phyloP scores from a whole-genome alignment of 345 rosid genomes.

The Theobroma cacao region DNA sequence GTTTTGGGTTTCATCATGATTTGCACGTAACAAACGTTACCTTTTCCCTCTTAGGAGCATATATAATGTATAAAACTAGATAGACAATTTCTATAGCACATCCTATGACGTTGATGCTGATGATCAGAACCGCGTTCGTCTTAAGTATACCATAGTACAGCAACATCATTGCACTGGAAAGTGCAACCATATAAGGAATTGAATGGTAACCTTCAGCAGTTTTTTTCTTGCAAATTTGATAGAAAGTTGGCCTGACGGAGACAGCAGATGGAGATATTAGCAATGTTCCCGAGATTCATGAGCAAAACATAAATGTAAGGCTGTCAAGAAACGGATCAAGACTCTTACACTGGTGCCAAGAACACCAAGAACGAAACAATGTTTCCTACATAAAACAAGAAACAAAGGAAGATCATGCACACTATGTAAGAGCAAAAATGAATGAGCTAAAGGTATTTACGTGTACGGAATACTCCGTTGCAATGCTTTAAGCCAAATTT shows the following conservation, averaged over 20 bases:
- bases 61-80: constrained; percentile 44
- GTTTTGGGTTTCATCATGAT: not conserved
- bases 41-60: constrained; percentile 60
- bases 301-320: not conserved
- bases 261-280: not conserved
- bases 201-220: constrained; percentile 71
- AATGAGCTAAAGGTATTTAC: not conserved
- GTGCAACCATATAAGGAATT: constrained; percentile 61
- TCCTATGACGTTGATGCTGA: constrained; percentile 64
- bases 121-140: constrained; percentile 41
- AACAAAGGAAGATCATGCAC: constrained; percentile 1
- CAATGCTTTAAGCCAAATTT: too few relatives aligned
- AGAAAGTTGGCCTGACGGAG: constrained; percentile 63
- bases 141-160: constrained; percentile 62
- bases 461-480: too few relatives aligned
- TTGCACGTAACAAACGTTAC: constrained; percentile 19
- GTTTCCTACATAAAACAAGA: constrained; percentile 46
- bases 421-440: not conserved
- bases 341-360: constrained; percentile 78
- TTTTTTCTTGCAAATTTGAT: constrained; percentile 54
- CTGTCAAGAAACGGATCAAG: not conserved
- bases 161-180: constrained; percentile 63
- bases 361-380: constrained; percentile 60
- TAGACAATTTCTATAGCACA: constrained; percentile 53
- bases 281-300: not conserved